Evolutionary conservation across 331 rosid genomes (phyloP).

Genomic region (Quercus phellos): DNA sequence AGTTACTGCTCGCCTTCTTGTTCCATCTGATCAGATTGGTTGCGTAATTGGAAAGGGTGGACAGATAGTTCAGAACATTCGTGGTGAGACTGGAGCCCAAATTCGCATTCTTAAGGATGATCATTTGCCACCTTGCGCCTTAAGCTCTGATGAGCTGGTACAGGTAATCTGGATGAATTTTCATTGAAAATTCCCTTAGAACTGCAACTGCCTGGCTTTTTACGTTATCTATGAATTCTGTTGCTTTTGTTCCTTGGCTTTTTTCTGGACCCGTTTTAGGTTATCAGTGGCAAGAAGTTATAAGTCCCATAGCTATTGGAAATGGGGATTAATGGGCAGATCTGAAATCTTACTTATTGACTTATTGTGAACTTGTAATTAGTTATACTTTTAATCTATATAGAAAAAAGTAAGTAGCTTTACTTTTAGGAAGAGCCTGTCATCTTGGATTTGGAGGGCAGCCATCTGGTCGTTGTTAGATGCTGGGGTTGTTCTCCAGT

Average conservation of each 20-base stretch:
- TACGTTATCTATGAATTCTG: background rate
- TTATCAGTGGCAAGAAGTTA: background rate
- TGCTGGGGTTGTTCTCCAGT: too few relatives aligned
- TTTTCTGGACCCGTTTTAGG: background rate
- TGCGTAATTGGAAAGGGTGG: conserved; percentile 96
- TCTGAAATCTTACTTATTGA: background rate
- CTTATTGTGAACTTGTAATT: background rate
- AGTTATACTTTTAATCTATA: background rate
- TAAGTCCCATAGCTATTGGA: background rate
- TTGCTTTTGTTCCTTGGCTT: background rate
- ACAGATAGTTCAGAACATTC: conserved; percentile 75
- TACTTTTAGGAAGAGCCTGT: background rate
- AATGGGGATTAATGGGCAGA: background rate
- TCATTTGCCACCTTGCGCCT: conserved; percentile 73
- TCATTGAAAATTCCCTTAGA: background rate
- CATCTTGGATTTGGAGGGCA: background rate
- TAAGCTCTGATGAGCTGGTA: conserved; percentile 89
- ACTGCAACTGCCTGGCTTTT: background rate
- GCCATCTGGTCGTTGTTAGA: background rate
- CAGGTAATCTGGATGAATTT: conserved; percentile 48
- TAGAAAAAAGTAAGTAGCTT: too few relatives aligned
- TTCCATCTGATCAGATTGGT: conserved; percentile 97
- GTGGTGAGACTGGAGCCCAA: conserved; percentile 85
- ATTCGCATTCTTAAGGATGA: conserved; percentile 95
- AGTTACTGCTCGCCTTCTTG: conserved; percentile 77